Base-by-base conservation (phyloP, 2,329 filamentous ascomycete genomes). In the Zymoseptoria pseudotritici region DNA sequence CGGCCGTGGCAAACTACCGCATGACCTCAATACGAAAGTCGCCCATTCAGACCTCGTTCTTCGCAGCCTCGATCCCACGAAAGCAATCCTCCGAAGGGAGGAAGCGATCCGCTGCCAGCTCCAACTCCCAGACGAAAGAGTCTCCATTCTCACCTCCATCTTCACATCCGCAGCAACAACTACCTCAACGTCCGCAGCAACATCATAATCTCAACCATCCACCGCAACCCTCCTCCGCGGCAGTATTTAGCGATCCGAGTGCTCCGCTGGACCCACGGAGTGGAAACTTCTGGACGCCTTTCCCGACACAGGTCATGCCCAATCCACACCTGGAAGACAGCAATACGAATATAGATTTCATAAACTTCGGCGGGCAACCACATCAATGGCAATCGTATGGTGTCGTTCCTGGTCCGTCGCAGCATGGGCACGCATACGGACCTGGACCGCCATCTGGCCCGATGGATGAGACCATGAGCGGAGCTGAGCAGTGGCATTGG, bases 251-350 rank as follows among this genome's bases (percentile, higher is more conserved):
- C 58, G 66, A 71, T 31, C 64, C 64, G 10, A 58, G 60, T 7
- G 63, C 62, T 2, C 65, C 63, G 22, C 42, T 69, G 20, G 67
- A 70, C 52, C 55, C 60, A 4, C 51, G 46, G 9, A 62, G 67
- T 50, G 59, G 57, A 7, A 67, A 70, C 58, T 74, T 72, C 61
- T 75, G 73, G 77, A 75, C 74, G 11, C 76, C 76, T 0, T 74
- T 78, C 11, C 71, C 73, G 1, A 72, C 72, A 2, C 69, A 77
- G 58, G 73, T 71, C 55, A 72, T 74, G 7, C 76, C 77, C 5
- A 63, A 60, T 17, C 56, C 52, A n/a, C 61, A 61, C 19, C 26
- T 11, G 55, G 53, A 62, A n/a, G 63, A 63, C 49, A 19, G 65
- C 13, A 59, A 31, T 42, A 62, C 62, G 13, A 29, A 53, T 17